phyloP scores from a whole-genome alignment of 1,284 basidiomycete species.

The Microbotryomycetes sp. region DNA sequence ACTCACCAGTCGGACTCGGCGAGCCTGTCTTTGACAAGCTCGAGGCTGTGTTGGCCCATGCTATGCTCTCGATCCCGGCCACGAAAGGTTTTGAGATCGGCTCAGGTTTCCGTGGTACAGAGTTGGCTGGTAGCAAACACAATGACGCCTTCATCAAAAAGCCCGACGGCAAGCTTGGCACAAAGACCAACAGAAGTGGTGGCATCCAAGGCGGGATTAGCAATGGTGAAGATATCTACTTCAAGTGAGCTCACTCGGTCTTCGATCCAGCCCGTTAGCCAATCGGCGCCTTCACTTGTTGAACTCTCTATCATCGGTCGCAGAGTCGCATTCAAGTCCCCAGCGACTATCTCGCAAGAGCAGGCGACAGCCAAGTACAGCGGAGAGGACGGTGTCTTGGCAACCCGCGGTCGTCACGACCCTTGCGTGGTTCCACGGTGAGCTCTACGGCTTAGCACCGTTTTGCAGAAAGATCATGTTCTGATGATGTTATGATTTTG shows the following conservation, averaged over 20 bases:
- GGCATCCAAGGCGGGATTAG: conserved; percentile 97
- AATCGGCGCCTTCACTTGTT: not conserved
- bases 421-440: conserved; percentile 90
- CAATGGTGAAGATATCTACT: conserved; percentile 97
- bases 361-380: conserved; percentile 90
- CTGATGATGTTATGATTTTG: not conserved
- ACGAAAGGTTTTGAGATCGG: conserved; percentile 99
- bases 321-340: conserved; percentile 95
- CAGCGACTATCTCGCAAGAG: conserved; percentile 91
- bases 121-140: conserved; percentile 85
- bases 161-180: conserved; percentile 66
- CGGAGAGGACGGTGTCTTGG: conserved; percentile 77
- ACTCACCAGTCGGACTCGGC: conserved; percentile 82
- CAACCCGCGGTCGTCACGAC: conserved; percentile 68
- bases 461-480: not conserved
- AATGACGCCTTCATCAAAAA: conserved; percentile 81
- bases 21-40: conserved; percentile 99
- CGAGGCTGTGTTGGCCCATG: conserved; percentile 91
- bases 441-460: no score
- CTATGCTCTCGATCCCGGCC: conserved; percentile 97
- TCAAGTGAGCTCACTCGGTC: conserved; percentile 56
- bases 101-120: conserved; percentile 92
- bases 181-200: conserved; percentile 90
- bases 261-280: no score
- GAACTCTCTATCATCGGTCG: not conserved